Evolutionary conservation across 129 eudicot genomes (phyloP), one percentile per base, ranked within the genome.

Genomic region (Pseudognaphalium luteoalbum): DNA sequence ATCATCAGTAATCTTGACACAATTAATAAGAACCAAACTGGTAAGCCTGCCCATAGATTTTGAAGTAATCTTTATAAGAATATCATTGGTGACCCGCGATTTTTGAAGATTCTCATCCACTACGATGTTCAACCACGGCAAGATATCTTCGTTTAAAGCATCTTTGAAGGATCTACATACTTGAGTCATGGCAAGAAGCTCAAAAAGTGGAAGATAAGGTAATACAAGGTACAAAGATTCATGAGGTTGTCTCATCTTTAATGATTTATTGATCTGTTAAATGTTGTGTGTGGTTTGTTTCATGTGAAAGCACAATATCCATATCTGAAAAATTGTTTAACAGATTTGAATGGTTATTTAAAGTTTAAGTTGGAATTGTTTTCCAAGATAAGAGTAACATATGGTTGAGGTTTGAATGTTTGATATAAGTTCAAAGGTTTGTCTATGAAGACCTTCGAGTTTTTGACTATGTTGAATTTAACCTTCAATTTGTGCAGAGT

Each of bases 141-240:
- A 72, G 7, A 87, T 80, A 83, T 93, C 98, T 14, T 74, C 68
- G n/a, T 76, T 73, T 61, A 90, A 20, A 62, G 92, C 87, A 1
- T 90, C 82, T 67, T 82, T 80, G 25, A 93, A 65, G 72, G 98
- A 90, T 60, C 47, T 90, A 76, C 95, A 88, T 15, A 87, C 97
- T 81, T 78, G 84, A 25, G 73, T 42, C 89, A 87, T 83, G 32
- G 82, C 70, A 15, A 90, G 87, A 79, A 93, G 98, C 79, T 93
- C 92, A 62, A 73, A 86, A 22, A 90, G 79, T 28, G 92, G 98
- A 77, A 93, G 96, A 77, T 81, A 87, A 60, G 92, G 57, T 47
- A 93, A 77, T n/a, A 84, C 89, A 34, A 85, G 84, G 77, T 79
- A 93, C 44, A 90, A 56, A 33, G 92, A 85, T 83, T 88, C 96